These are phyloP conservation scores for Gracilaria vermiculophylla DNA, from an alignment of 23 red algal genomes.

Conservation along the genomic window DNA sequence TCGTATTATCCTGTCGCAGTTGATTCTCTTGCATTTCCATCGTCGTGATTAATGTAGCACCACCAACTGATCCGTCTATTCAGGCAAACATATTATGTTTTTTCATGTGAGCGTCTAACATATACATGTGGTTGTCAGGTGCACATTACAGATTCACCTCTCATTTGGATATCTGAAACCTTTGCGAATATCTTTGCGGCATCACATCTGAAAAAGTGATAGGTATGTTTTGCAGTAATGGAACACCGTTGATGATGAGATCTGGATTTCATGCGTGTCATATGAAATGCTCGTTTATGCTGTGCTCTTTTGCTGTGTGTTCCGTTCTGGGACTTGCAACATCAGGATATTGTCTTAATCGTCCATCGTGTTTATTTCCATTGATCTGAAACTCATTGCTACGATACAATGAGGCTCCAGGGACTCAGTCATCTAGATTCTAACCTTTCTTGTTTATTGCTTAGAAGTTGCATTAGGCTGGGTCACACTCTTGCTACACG, in stretches of 20 bases:
- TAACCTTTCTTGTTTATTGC: too few species aligned
- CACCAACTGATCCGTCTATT: conserved; percentile 48
- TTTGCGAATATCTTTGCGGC: neutral
- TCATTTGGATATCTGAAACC: too few species aligned
- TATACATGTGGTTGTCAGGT: neutral
- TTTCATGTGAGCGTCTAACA: neutral
- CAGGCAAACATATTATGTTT: neutral
- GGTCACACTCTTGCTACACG: too few species aligned
- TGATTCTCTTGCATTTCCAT: conserved; percentile 23
- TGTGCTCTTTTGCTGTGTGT: neutral
- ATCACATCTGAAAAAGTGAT: neutral
- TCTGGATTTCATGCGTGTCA: conserved; percentile 60
- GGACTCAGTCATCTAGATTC: neutral
- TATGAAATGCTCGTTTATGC: conserved; percentile 5
- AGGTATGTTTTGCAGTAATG: neutral
- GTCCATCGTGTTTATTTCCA: conserved; percentile 15
- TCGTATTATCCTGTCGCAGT: neutral
- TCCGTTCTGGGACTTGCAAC: neutral
- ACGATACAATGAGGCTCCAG: neutral
- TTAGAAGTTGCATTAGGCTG: too few species aligned
- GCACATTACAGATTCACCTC: too few species aligned
- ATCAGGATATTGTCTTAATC: neutral
- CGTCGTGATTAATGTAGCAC: conserved; percentile 66
- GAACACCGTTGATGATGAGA: neutral
- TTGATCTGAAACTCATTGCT: conserved; percentile 6